Evolutionary conservation across 441 rosid genomes (phyloP).

Genomic region (Lepidium campestre): DNA sequence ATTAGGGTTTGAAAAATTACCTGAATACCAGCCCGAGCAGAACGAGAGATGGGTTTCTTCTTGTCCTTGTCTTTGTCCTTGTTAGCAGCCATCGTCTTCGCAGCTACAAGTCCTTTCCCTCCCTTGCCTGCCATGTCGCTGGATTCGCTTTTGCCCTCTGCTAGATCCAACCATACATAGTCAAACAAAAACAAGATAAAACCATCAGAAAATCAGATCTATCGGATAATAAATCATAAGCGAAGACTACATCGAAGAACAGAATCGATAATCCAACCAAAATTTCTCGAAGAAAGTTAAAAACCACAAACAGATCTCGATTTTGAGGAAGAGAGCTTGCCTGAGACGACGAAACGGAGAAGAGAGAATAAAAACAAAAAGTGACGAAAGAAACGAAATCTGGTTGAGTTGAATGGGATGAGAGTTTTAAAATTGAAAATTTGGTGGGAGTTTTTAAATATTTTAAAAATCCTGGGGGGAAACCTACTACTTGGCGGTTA

Average conservation of each 20-base stretch:
- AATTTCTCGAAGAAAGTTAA: neutral
- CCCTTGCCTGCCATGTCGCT: conserved; percentile 88
- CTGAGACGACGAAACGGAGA: conserved; percentile 1
- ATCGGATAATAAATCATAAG: neutral
- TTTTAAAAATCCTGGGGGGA: conserved; percentile 16
- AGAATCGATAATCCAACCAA: neutral
- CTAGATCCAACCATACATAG: neutral
- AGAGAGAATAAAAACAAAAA: neutral
- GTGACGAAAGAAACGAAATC: neutral
- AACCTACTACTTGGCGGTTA: neutral
- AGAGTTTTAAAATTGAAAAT: conserved; percentile 1
- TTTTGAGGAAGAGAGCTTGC: conserved; percentile 3
- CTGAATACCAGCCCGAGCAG: conserved; percentile 97
- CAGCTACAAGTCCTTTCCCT: conserved; percentile 87
- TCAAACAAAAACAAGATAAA: neutral
- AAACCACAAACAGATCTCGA: neutral
- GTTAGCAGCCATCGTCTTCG: conserved; percentile 71
- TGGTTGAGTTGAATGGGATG: neutral
- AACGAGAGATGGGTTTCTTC: conserved; percentile 79
- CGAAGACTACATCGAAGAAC: neutral
- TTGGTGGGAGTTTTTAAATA: conserved; percentile 27
- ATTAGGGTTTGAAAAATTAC: conserved; percentile 26
- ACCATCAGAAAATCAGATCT: neutral
- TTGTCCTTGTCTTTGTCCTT: conserved; percentile 63
- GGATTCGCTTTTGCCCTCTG: neutral